Evolutionary conservation across 805 yeast species (phyloP), one percentile per base, ranked within the genome.

Genomic region (Candida caryicola): DNA sequence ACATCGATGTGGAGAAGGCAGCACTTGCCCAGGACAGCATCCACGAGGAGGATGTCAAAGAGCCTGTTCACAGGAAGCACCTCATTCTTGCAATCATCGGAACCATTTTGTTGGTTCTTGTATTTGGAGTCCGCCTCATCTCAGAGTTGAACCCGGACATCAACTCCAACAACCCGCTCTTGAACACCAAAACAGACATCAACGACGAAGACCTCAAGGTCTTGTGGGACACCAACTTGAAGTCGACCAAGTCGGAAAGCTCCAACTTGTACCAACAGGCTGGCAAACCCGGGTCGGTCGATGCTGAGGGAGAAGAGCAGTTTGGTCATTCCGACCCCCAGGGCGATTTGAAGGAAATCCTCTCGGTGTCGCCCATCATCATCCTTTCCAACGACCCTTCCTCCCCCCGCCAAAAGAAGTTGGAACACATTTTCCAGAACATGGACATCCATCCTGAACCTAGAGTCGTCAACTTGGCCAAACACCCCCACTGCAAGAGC

Each of bases 361-460:
- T 62, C n/a, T 53, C 61, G 5, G 46, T 64, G 4, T 47, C 57
- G 14, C 60, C 66, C 3, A 47, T 62, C 12, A 55, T 48, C 13
- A 41, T 63, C 2, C 30, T 64, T 3, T 43, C 63, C 19, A 45
- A 55, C 34, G 52, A 54, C 35, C 55, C 55, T 27, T 50, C 49
- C 17, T 46, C 45, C 14, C 19, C 36, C 12, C 38, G 33, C n/a
- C 40, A 39, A 26, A 37, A 29, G 21, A 27, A 27, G 33, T 49
- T 48, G 4, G 52, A 47, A 29, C 50, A 46, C 7, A 46, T 64
- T 8, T 47, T 55, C 13, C 21, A 40, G 15, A 49, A 42, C 16
- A 41, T 64, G 18, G 52, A 50, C 29, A 59, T 64, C 21, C 51
- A 47, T 13, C 70, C 70, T 3, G 66, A 62, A 42, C 63, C 68